phyloP scores from a whole-genome alignment of 2,329 filamentous ascomycete species.

The Coniochaeta pulveracea region DNA sequence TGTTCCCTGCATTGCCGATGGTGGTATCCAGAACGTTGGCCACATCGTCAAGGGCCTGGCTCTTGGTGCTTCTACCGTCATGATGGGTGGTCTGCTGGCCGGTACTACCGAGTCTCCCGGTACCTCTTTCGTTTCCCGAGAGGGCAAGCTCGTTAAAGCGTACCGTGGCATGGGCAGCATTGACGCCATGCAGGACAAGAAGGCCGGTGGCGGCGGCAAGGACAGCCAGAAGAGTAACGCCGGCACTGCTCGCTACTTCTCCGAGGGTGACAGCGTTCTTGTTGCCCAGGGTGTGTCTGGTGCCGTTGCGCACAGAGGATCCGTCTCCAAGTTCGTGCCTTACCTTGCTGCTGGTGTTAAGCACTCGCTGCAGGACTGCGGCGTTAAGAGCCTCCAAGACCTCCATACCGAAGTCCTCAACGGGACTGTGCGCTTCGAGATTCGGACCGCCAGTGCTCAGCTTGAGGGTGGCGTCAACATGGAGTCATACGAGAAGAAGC shows the following conservation, averaged over 20 bases:
- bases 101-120: constrained; percentile 97
- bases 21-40: constrained; percentile 94
- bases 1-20: constrained; percentile 95
- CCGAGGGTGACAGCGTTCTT: constrained; percentile 85
- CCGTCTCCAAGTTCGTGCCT: constrained; percentile 86
- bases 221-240: constrained; percentile 77
- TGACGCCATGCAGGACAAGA: constrained; percentile 99
- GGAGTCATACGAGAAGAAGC: constrained; percentile 99
- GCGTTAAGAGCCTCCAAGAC: constrained; percentile 66
- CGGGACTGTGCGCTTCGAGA: constrained; percentile 80
- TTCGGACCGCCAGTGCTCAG: constrained; percentile 88
- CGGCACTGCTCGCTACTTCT: constrained; percentile 96
- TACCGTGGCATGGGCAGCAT: constrained; percentile 99
- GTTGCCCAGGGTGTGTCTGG: constrained; percentile 96
- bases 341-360: constrained; percentile 93
- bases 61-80: constrained; percentile 87
- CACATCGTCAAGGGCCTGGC: constrained; percentile 98
- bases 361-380: constrained; percentile 95
- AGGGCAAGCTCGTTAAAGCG: constrained; percentile 97
- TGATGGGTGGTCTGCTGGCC: constrained; percentile 98
- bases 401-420: constrained; percentile 65
- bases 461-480: constrained; percentile 96
- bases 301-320: constrained; percentile 65
- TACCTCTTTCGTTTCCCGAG: constrained; percentile 89
- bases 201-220: constrained; percentile 65